Base-by-base conservation (phyloP, 768 basidiomycete genomes). In the Lactarius indigo region DNA sequence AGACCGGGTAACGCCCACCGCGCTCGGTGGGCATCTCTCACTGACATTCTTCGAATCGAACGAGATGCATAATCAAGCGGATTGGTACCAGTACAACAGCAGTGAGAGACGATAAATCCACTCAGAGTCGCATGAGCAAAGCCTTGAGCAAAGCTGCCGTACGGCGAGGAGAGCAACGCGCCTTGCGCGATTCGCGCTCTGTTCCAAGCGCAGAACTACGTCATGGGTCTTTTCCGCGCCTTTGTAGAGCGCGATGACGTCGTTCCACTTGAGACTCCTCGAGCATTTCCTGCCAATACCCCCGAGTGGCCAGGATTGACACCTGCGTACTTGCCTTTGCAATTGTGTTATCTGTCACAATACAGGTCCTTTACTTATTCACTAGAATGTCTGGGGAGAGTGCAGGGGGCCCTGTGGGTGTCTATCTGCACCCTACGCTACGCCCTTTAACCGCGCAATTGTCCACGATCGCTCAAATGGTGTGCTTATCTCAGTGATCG, bases 171-270 rank as follows among this genome's bases (percentile, higher is more conserved):
- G 4, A 42, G 55, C n/a, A 47, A 69, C 74, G 54, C 58, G 90
- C 90, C 83, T 91, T 91, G 26, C 71, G 78, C 1, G 81, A 76
- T 66, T 86, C 81, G 15, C 82, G 80, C 57, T 90, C 89, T 84
- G 80, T 73, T 87, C 90, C 76, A 92, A 84, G 54, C 91, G 76
- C 10, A 92, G 78, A 6, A 92, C 81, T 0, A 91, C 89, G 50
- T 92, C 87, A 64, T 87, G 87, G 1, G 91, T 92, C 78, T 92
- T 92, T 12, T 91, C 91, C 0, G 88, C 86, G 2, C 91, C 91
- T 0, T 91, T 92, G 68, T 90, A 89, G 50, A 91, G 81, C 2
- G 90, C 90, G 57, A 92, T 87, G 73, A 92, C 81, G 64, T 90
- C 83, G 71, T 92, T 91, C 47, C 80, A 79, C 5, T 72, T 78